phyloP scores from a whole-genome alignment of 2,329 filamentous ascomycete species.

The Cladorrhinum sp. region DNA sequence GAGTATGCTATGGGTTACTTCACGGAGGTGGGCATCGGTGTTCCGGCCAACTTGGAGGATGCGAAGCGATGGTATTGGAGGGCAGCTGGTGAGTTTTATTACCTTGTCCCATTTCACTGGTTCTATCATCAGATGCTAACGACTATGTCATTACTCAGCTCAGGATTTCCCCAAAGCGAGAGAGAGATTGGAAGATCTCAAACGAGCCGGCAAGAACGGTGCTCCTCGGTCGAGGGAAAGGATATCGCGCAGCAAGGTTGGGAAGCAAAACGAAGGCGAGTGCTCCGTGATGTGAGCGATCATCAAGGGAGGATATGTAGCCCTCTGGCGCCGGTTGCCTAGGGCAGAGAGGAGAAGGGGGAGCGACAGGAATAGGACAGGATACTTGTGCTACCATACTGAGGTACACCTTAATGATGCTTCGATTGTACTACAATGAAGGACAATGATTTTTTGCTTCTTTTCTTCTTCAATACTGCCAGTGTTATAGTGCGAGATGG shows the following conservation, averaged over 20 bases:
- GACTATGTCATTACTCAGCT: slow-evolving; percentile 55
- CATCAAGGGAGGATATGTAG: neutral
- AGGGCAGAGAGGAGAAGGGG: neutral
- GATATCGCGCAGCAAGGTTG: slow-evolving; percentile 76
- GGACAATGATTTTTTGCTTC: no score
- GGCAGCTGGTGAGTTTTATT: slow-evolving; percentile 83
- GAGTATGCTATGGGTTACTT: slow-evolving; percentile 99
- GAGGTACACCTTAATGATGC: no score
- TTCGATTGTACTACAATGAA: no score
- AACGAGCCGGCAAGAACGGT: slow-evolving; percentile 68
- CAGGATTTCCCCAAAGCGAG: slow-evolving; percentile 94
- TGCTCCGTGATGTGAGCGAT: slow-evolving; percentile 71
- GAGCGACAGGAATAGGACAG: no score
- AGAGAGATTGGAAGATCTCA: slow-evolving; percentile 88
- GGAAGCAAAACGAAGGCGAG: slow-evolving; percentile 83
- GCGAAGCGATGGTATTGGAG: slow-evolving; percentile 98
- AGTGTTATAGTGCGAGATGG: no score
- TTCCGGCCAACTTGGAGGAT: slow-evolving; percentile 82
- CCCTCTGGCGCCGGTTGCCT: neutral
- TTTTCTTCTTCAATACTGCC: no score
- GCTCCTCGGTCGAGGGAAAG: slow-evolving; percentile 69
- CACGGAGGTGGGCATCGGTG: slow-evolving; percentile 90
- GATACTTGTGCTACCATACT: no score
- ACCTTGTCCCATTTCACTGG: slow-evolving; percentile 29
- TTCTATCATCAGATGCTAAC: slow-evolving; percentile 17